Base-by-base conservation (phyloP, 1,284 basidiomycete species). In the Ganoderma lingzhi region DNA sequence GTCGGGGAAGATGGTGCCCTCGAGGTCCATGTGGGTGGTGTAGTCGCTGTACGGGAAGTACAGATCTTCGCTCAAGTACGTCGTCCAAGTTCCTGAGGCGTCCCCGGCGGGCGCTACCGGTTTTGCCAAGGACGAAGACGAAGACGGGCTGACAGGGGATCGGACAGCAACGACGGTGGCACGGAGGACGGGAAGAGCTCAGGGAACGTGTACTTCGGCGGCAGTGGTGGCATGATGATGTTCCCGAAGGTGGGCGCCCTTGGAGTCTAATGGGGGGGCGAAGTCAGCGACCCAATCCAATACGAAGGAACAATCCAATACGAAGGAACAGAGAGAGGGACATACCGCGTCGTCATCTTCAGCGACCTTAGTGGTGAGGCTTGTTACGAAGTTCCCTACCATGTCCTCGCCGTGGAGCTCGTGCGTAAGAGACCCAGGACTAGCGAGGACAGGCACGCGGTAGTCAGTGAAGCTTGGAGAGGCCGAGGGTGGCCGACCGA, bases 271-370 rank as follows among this genome's bases (percentile, higher is more conserved):
- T 17, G 23, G 28, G 23, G 28, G 3, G 42, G n/a, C 17, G 2
- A 30, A 10, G 58, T 32, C 35, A 35, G 35, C 35, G 35, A 35
- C 8, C 35, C 35, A 3, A 35, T 35, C 35, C 4, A 35, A 8
- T 35, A 35, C 35, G 35, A 1, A 51, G 8, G 42, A 63, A 62
- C 39, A 10, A 2, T 12, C 5, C 23, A 28, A 23, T 23, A 23
- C 23, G 23, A 48, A 14, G 41, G 51, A 14, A 53, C 0, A 30
- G 17, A 56, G 30, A 51, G 61, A 15, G 48, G 23, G 32, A 73
- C 71, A 30, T 69, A 76, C 75, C 64, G 63, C 41, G 14, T 74
- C 69, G 37, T 73, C 55, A 19, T 63, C 64, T 12, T 35, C 39
- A 2, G 59, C 32, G 15, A 53, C 66, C 41, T 69, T 63, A 19